Conservation (phyloP, 2,329 filamentous ascomycete species). For the Fusarium pseudoanthophilum region DNA sequence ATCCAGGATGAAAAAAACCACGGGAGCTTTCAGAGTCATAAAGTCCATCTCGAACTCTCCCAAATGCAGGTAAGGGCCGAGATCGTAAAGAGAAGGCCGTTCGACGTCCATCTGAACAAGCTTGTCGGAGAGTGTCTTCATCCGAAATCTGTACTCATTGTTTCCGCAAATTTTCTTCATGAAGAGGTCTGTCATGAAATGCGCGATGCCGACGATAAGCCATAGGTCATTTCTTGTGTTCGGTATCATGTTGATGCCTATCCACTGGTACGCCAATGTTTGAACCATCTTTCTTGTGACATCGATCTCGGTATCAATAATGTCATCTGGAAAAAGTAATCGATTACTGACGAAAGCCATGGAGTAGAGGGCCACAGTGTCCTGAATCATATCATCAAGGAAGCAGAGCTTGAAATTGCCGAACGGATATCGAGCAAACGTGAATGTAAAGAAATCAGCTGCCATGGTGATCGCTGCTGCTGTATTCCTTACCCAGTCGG, state of each 20-base stretch:
- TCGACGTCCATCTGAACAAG: conserved; percentile 84
- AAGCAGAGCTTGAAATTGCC: conserved; percentile 94
- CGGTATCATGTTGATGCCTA: conserved; percentile 90
- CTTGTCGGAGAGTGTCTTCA: conserved; percentile 85
- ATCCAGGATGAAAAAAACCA: conserved; percentile 94
- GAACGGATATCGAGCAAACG: conserved; percentile 91
- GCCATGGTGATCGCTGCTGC: conserved; percentile 86
- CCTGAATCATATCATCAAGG: conserved; percentile 84
- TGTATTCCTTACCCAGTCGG: conserved; percentile 85
- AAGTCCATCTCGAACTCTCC: conserved; percentile 91
- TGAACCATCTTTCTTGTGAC: conserved; percentile 84
- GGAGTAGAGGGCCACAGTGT: conserved; percentile 81
- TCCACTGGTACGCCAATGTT: conserved; percentile 90
- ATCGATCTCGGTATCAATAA: conserved; percentile 86
- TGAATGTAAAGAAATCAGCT: conserved; percentile 90
- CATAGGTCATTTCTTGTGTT: conserved; percentile 84
- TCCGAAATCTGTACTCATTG: conserved; percentile 91
- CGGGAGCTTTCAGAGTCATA: conserved; percentile 86
- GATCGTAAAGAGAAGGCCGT: conserved; percentile 82
- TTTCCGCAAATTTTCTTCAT: conserved; percentile 92
- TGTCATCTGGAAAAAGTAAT: conserved; percentile 83
- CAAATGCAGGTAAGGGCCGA: conserved; percentile 81
- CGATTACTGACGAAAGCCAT: conserved; percentile 89
- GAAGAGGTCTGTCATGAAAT: conserved; percentile 95
- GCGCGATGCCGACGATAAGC: conserved; percentile 89